These are phyloP conservation scores for Hysterangium stoloniferum DNA, from an alignment of 768 basidiomycete species.

Conservation along the genomic window DNA sequence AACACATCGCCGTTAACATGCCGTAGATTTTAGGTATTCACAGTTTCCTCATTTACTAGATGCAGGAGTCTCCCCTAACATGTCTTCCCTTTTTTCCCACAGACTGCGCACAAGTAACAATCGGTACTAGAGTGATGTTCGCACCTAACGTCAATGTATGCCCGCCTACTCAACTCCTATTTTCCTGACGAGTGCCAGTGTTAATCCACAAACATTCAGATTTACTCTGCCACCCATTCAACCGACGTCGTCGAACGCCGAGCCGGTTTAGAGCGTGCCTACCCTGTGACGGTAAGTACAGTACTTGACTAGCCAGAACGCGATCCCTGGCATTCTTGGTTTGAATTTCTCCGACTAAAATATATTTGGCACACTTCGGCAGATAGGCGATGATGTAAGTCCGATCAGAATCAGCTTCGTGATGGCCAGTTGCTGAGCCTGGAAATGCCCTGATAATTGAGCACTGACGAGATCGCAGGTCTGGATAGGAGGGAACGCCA, in stretches of 20 bases:
- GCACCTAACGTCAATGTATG: constrained; percentile 13
- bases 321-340: too few relatives aligned
- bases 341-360: too few relatives aligned
- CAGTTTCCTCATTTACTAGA: too few relatives aligned
- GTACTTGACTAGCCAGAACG: too few relatives aligned
- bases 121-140: constrained; percentile 13
- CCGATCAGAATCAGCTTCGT: too few relatives aligned
- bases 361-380: too few relatives aligned
- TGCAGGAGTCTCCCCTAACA: too few relatives aligned
- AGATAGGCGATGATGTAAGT: too few relatives aligned
- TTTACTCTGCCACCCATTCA: constrained; percentile 15
- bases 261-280: constrained; percentile 14
- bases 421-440: too few relatives aligned
- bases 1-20: background rate
- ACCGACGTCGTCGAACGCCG: constrained; percentile 13
- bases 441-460: too few relatives aligned
- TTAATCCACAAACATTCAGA: background rate
- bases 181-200: too few relatives aligned
- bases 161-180: background rate
- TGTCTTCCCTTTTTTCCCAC: too few relatives aligned
- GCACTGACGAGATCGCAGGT: constrained; percentile 1
- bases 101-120: constrained; percentile 16
- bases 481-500: constrained; percentile 14
- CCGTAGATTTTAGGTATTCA: background rate
- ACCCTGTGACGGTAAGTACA: constrained; percentile 12